Evolutionary conservation across 139 green algal species (phyloP), one percentile per base, ranked within the genome.

Genomic region (Chlorella sp.): DNA sequence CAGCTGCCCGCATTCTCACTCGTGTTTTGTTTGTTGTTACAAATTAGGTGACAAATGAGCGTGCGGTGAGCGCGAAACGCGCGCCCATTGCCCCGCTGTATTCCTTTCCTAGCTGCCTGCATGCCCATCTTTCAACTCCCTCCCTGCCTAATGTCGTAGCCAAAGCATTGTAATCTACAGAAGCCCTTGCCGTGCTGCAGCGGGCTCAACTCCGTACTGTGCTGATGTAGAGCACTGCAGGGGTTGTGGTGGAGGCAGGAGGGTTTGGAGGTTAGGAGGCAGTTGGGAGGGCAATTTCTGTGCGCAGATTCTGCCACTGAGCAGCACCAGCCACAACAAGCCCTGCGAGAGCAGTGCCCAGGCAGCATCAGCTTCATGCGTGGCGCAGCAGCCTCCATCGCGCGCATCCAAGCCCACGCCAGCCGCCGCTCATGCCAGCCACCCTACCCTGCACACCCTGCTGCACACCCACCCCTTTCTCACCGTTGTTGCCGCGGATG

Each of bases 401-500:
- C 48, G 48, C 48, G 48, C 48, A 16, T 57, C 48, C 5, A 57
- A 57, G 48, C 48, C 48, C 48, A 57, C 48, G 48, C 48, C 48
- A 57, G 48, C 48, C 5, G 48, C 48, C 48, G 48, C 48, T 9
- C 48, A 57, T 5, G 7, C 48, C 48, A 57, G 48, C 7, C 48
- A 57, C 48, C 48, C 48, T 9, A 57, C 48, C 48, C 48, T 57
- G 48, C 48, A 57, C 48, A 28, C 64, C 64, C 60, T 14, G 18
- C 14, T 68, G 60, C 60, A 68, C 60, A 14, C 15, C 60, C 60
- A 18, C 60, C 60, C 60, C 64, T 36, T 11, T 28, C 83, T 61
- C 84, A 96, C 93, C 97, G 87, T 99, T 99, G 91, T 99, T 99
- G 16, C 98, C 98, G 32, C 98, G 94, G 87, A 99, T 99, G 93